A percentile compares a stretch with the other conserved stretches of the same genome.
Conservation (phyloP, 73 alveolate genomes). For the Symbiodinium pilosum region DNA sequence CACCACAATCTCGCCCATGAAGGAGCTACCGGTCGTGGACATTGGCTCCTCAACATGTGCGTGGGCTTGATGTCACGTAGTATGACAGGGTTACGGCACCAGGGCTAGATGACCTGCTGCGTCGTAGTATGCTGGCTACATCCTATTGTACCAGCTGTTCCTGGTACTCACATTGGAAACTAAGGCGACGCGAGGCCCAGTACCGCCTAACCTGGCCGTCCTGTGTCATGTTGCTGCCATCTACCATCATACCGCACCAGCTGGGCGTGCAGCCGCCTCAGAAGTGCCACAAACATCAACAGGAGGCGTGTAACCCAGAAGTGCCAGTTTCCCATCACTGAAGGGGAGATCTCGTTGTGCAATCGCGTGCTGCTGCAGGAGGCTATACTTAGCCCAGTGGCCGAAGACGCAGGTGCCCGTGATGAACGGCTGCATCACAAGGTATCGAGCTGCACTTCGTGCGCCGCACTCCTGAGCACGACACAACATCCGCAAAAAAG, state of each 20-base stretch:
- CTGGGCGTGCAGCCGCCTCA: conserved; percentile 12
- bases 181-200: too few species aligned
- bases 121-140: too few species aligned
- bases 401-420: conserved; percentile 6
- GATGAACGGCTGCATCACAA: conserved; percentile 10
- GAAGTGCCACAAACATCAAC: too few species aligned
- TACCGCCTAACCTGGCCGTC: background rate
- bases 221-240: conserved; percentile 17
- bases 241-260: background rate
- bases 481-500: background rate
- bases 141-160: too few species aligned
- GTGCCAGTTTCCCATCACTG: too few species aligned
- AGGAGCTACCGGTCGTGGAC: background rate
- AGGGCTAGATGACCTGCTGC: too few species aligned
- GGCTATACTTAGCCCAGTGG: background rate
- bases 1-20: background rate
- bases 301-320: too few species aligned
- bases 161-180: too few species aligned
- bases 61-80: too few species aligned
- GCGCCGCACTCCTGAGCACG: background rate
- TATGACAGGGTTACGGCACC: too few species aligned
- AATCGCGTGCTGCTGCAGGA: too few species aligned
- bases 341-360: too few species aligned
- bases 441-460: background rate
- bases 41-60: background rate